Percentiles rank a stretch among this genome's conserved stretches.
Evolutionary conservation across 257 asterid species (phyloP).

Genomic region (Catharanthus roseus): DNA sequence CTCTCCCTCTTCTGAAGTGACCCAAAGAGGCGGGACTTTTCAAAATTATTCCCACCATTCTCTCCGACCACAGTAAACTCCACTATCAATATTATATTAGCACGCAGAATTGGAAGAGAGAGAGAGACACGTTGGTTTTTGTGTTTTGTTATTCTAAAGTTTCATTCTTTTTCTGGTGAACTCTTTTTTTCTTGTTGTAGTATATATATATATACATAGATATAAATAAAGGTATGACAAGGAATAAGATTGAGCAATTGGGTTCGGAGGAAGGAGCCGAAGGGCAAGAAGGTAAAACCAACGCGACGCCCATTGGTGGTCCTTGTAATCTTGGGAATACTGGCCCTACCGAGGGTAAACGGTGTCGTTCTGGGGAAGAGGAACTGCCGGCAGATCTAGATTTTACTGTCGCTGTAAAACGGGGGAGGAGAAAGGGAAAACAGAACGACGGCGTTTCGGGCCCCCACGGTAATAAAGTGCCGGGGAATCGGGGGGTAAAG

Average conservation of each 20-base stretch:
- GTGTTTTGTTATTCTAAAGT: background rate
- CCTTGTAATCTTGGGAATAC: background rate
- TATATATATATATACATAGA: too few species aligned
- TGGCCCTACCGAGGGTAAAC: background rate
- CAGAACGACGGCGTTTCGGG: background rate
- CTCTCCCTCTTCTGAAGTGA: background rate
- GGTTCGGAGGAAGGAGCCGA: background rate
- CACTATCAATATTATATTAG: background rate
- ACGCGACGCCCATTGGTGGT: background rate
- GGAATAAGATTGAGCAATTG: background rate
- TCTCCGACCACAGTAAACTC: background rate
- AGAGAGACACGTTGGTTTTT: background rate
- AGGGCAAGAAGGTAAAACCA: background rate
- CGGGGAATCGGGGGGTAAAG: background rate
- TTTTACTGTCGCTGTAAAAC: background rate
- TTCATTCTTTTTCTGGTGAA: background rate
- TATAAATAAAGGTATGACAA: too few species aligned
- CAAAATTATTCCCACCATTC: background rate
- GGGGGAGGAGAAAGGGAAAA: background rate
- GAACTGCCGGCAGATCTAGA: background rate
- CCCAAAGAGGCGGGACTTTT: background rate
- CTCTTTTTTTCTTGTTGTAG: too few species aligned
- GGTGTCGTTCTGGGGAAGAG: background rate
- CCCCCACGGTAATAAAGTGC: background rate
- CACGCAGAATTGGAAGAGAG: background rate